Base-by-base conservation (phyloP, 495 filamentous ascomycete genomes). In the Penicillium egyptiacum region DNA sequence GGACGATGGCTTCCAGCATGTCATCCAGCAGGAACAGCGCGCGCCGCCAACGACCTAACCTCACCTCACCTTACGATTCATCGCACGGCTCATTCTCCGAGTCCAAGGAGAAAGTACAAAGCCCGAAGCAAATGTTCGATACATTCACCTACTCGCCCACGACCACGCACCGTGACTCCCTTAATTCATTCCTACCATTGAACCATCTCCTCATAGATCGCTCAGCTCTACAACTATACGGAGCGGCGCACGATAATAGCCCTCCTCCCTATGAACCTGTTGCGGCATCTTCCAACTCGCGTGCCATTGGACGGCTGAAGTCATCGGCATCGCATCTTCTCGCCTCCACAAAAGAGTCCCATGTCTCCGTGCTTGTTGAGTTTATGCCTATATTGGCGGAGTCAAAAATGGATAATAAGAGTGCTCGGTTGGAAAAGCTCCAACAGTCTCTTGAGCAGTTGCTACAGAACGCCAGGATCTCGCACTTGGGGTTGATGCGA, bases 401-500 rank as follows among this genome's bases (percentile, higher is more conserved):
- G 25, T 62, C 67, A 5, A 68, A 70, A 5, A 71, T 65, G 33
- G 55, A 65, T 16, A 46, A 63, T 9, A 70, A 58, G 26, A 68
- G 61, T 14, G 57, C 68, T 16, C 64, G 76, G 11, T 48, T 79
- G 26, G 74, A 76, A 47, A 74, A 70, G 35, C 67, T 77, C 16
- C 71, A 79, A 53, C 57, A 72, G 31, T 73, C 74, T 4, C 65
- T 79, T 4, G 76, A 79, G 25, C 74, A 75, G 41, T 62, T 79
- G n/a, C 61, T 78, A 16, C 75, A 78, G 47, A 79, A 79, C 45
- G 84, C 81, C 49, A 51, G 88, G 70, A 70, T 84, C 62, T 70
- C 79, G 10, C 77, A 84, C 44, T 67, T 79, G 12, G 87, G 85
- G 3, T 81, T 89, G 0, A 81, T 93, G 75, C 82, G 81, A 41